Conservation (phyloP, 352 stramenopile genomes). For the Globisporangium mamillatum region DNA sequence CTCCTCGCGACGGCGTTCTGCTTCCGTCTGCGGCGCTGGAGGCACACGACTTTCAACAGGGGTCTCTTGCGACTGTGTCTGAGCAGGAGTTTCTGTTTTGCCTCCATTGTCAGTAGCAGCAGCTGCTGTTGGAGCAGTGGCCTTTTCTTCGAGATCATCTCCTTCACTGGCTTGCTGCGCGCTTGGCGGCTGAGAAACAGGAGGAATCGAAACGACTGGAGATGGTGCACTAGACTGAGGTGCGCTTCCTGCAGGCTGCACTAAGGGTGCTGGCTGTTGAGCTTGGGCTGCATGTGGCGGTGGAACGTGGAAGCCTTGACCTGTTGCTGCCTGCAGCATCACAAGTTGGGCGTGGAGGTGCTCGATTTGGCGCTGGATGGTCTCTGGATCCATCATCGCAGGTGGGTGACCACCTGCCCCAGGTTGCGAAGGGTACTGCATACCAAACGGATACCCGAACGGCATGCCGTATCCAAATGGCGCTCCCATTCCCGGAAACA, state of each 20-base stretch:
- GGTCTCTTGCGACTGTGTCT: neutral
- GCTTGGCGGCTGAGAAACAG: neutral
- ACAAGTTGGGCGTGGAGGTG: constrained; percentile 47
- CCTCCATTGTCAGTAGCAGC: constrained; percentile 15
- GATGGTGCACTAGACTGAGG: neutral
- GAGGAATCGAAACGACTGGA: neutral
- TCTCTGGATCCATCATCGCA: constrained; percentile 36
- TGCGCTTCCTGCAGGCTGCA: neutral
- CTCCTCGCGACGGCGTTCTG: constrained; percentile 50
- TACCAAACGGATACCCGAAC: constrained; percentile 40
- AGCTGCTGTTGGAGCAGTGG: constrained; percentile 7
- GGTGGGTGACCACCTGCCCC: constrained; percentile 17
- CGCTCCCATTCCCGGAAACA: constrained; percentile 46
- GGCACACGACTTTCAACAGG: constrained; percentile 39
- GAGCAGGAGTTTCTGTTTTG: constrained; percentile 13
- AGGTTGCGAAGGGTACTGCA: constrained; percentile 28
- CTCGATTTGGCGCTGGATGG: constrained; percentile 54
- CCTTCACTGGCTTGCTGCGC: constrained; percentile 9
- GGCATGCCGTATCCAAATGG: constrained; percentile 59
- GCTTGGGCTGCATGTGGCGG: constrained; percentile 12
- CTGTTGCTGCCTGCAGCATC: constrained; percentile 34
- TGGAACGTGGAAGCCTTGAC: constrained; percentile 9
- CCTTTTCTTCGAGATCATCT: constrained; percentile 40
- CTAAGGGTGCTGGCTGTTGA: constrained; percentile 10
- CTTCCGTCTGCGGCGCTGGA: constrained; percentile 35